Base-by-base conservation (phyloP, 2,329 filamentous ascomycete genomes). In the Teratosphaeria nubilosa region DNA sequence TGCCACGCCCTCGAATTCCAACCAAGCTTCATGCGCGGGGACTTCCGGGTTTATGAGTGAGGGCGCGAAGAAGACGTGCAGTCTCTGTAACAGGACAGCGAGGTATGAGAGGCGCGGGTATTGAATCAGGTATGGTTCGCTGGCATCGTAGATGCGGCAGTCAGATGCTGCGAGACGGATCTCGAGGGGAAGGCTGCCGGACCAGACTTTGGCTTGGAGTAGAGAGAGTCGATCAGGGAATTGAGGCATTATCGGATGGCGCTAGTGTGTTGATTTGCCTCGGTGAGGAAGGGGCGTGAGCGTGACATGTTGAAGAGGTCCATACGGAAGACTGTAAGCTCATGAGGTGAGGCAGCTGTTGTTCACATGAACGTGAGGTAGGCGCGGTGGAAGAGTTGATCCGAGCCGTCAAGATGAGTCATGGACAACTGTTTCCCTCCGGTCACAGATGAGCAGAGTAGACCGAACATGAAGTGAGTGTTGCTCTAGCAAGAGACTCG, bases 41-140 rank as follows among this genome's bases (percentile, higher is more conserved):
- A 80, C 74, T 51, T 78, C 73, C 3, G 83, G 78, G 62, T 85
- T 76, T 64, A 87, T 87, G 41, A 87, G 71, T 27, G 72, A 78
- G 14, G 76, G 64, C 1, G 74, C 66, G 69, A 87, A 89, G 75
- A 88, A 88, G 54, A 77, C 74, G 63, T 83, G 82, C 6, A 89
- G 74, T 58, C 77, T 80, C 16, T 82, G 80, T 3, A 87, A 77
- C 27, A 88, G 76, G 53, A 87, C 80, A 5, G 85, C 83, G 0
- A 89, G 77, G 73, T 89, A 89, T 10, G 85, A 86, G 37, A 89
- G 74, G 27, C 86, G 81, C 5, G 85, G 83, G 57, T 79, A 80
- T 53, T 83, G 80, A 60, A 87, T 78, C 63, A 86, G 68, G 65
- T 86, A 86, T 24, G 82, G 77, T 62, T 85, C 81, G 16, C 79